Evolutionary conservation across 2,329 filamentous ascomycete species (phyloP).

Genomic region (Colletotrichum incanum): DNA sequence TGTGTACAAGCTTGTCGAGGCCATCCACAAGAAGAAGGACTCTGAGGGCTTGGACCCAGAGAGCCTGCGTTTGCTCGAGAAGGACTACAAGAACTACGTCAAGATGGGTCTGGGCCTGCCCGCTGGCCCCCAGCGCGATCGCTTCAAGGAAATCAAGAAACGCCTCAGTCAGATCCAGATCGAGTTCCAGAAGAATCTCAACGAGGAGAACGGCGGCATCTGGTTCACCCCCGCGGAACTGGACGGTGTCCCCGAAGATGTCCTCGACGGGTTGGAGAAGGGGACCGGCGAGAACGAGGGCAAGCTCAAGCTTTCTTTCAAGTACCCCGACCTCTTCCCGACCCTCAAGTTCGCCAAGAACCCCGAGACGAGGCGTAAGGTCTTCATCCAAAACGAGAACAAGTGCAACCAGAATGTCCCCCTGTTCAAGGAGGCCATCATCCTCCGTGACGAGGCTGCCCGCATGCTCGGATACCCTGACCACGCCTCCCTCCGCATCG

Average conservation of each 20-base stretch:
- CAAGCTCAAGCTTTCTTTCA: slow-evolving; percentile 83
- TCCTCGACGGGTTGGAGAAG: slow-evolving; percentile 77
- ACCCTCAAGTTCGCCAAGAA: slow-evolving; percentile 83
- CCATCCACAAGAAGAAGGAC: slow-evolving; percentile 67
- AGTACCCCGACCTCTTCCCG: slow-evolving; percentile 87
- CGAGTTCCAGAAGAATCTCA: slow-evolving; percentile 84
- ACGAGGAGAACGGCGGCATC: slow-evolving; percentile 85
- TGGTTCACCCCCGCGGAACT: slow-evolving; percentile 85
- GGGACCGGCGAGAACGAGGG: slow-evolving; percentile 81
- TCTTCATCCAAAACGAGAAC: slow-evolving; percentile 85
- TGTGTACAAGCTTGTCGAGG: slow-evolving; percentile 78
- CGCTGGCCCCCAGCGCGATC: slow-evolving; percentile 78
- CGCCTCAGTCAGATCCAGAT: slow-evolving; percentile 82
- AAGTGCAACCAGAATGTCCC: slow-evolving; percentile 77
- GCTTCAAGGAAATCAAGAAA: slow-evolving; percentile 91
- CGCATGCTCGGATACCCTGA: slow-evolving; percentile 70
- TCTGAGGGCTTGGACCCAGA: slow-evolving; percentile 76
- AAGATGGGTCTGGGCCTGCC: slow-evolving; percentile 82
- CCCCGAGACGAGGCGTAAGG: slow-evolving; percentile 76
- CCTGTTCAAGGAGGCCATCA: slow-evolving; percentile 69
- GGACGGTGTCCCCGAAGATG: slow-evolving; percentile 81
- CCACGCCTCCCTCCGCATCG: slow-evolving; percentile 70
- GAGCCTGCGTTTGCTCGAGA: slow-evolving; percentile 80
- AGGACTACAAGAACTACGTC: slow-evolving; percentile 84
- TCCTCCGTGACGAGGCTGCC: slow-evolving; percentile 70